These are phyloP conservation scores for Fusarium musae DNA, from an alignment of 2,329 filamentous ascomycete genomes.

Conservation along the genomic window DNA sequence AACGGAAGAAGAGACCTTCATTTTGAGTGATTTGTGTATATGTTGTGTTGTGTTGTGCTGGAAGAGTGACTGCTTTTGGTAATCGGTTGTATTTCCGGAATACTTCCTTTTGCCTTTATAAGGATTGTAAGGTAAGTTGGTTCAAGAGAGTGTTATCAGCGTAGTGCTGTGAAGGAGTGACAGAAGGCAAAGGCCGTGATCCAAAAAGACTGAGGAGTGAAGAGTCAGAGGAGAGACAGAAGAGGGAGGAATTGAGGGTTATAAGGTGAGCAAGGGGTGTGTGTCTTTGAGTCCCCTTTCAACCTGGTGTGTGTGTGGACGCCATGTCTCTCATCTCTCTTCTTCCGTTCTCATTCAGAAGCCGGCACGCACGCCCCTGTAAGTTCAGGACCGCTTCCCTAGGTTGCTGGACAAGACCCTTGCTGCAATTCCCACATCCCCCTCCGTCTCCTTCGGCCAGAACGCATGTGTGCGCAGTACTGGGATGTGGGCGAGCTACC, in stretches of 20 bases:
- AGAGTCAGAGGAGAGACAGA: conserved; percentile 11
- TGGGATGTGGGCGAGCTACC: conserved; percentile 17
- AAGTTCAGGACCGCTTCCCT: conserved; percentile 1
- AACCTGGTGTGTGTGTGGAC: conserved; percentile 24
- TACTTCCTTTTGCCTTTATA: conserved; percentile 40
- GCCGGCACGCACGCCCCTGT: conserved; percentile 19
- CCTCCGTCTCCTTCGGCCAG: conserved; percentile 1
- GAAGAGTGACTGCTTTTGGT: conserved; percentile 19
- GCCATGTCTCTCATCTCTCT: conserved; percentile 34
- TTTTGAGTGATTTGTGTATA: conserved; percentile 41
- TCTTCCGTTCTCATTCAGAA: conserved; percentile 20
- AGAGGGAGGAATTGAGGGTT: conserved; percentile 43
- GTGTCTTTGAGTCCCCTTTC: conserved; percentile 26
- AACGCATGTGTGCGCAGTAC: conserved; percentile 8
- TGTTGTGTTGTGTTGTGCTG: conserved; percentile 8
- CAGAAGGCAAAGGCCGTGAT: conserved; percentile 42
- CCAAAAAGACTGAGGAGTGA: conserved; percentile 28
- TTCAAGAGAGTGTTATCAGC: conserved; percentile 43
- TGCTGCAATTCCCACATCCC: conserved; percentile 22
- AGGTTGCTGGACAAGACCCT: conserved; percentile 20
- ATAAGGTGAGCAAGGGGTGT: conserved; percentile 45
- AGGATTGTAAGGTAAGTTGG: conserved; percentile 38
- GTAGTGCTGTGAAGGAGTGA: conserved; percentile 43
- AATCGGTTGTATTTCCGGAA: conserved; percentile 37
- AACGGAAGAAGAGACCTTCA: conserved; percentile 56